Conservation (phyloP, 148 eudicot genomes). For the Polygonum maritimum region DNA sequence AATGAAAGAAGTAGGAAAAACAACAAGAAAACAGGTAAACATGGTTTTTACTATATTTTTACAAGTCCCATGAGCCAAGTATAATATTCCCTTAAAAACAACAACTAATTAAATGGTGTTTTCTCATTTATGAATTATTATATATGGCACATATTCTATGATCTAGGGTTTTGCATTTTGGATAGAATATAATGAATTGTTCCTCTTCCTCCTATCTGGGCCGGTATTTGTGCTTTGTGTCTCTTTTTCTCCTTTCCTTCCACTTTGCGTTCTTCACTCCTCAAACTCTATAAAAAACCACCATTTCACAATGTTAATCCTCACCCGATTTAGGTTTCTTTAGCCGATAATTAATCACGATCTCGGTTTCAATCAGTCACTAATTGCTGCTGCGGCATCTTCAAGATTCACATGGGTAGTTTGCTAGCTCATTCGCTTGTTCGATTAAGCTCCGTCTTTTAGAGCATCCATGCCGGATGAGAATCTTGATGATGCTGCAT, state of each 20-base stretch:
- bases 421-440: no score
- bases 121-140: not conserved
- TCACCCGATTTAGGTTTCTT: not conserved
- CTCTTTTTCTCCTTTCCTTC: not conserved
- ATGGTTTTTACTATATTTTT: not conserved
- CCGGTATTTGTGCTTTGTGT: not conserved
- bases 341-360: not conserved
- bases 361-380: not conserved
- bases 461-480: not conserved
- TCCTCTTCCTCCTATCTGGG: not conserved
- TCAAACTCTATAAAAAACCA: not conserved
- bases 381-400: slow-evolving; percentile 4
- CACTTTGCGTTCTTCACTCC: not conserved
- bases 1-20: not conserved
- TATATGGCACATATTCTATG: not conserved
- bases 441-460: no score
- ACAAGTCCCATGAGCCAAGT: not conserved
- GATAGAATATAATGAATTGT: not conserved
- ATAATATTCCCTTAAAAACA: no score
- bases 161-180: slow-evolving; percentile 3
- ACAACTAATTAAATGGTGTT: not conserved
- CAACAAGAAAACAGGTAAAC: not conserved
- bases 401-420: slow-evolving; percentile 8
- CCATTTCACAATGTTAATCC: not conserved
- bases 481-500: slow-evolving; percentile 15